Evolutionary conservation across 768 basidiomycete species (phyloP), one percentile per base, ranked within the genome.

Genomic region (Auriscalpium vulgare): DNA sequence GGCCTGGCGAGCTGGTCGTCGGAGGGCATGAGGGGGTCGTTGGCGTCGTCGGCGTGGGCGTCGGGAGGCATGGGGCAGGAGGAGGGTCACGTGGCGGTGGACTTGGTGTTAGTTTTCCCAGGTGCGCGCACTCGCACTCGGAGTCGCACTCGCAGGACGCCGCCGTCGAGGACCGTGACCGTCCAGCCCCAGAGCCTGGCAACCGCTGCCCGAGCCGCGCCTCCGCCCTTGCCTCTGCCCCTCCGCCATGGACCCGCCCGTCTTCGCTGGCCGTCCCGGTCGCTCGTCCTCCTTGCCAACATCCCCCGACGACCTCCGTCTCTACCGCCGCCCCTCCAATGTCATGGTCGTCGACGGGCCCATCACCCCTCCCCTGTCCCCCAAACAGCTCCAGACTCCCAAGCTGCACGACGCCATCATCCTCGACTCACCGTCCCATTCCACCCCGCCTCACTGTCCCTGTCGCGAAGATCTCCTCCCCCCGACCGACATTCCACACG

Each of bases 1-100:
- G 63, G 63, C 48, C 63, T 78, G 21, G 62, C 19, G 19, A 58
- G 51, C 44, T 63, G 56, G 8, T 61, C 55, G 47, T 58, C 56
- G 49, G 35, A 51, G 13, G 59, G 58, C 63, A 66, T 64, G 14
- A 58, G 53, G 7, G 56, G 23, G 38, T 46, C 56, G 29, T 29
- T 29, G 29, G 7, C 29, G 29, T 29, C 29, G 29, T 29, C 29
- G 29, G 29, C 5, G 29, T 5, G 2, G 29, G 4, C 29, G 29
- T 29, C 29, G 29, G 29, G 29, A 29, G 29, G 5, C 29, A 29
- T 29, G 29, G 4, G 29, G 29, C 29, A 29, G 4, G 29, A 29
- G 29, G 29, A 1, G 29, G 2, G 29, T 29, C 29, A 29, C 29
- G 29, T 21, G 21, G 21, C 21, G 21, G 21, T n/a, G n/a, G n/a